These are phyloP conservation scores for Plasmodium vivax DNA, from an alignment of 169 alveolate species.

Conservation along the genomic window DNA sequence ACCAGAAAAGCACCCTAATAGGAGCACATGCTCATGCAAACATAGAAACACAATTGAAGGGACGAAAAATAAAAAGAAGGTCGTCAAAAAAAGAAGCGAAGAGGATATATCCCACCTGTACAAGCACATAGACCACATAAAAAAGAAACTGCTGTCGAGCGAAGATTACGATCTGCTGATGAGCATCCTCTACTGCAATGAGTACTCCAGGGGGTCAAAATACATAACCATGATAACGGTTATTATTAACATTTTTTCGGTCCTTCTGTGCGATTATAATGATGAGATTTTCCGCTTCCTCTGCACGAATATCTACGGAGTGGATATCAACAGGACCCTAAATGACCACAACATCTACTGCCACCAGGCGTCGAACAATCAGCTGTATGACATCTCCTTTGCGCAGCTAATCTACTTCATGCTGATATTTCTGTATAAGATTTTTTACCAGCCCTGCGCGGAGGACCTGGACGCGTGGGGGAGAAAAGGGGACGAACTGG, in stretches of 20 bases:
- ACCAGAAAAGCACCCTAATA: background rate
- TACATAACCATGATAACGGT: slow-evolving; percentile 56
- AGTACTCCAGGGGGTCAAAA: slow-evolving; percentile 43
- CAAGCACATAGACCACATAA: slow-evolving; percentile 21
- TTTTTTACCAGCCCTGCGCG: slow-evolving; percentile 36
- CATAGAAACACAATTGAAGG: background rate
- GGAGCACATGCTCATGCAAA: background rate
- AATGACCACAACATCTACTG: slow-evolving; percentile 24
- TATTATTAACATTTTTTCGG: slow-evolving; percentile 64
- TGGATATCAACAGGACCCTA: background rate
- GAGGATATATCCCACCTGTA: slow-evolving; percentile 9
- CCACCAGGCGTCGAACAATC: background rate
- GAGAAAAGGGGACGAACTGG: background rate
- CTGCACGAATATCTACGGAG: slow-evolving; percentile 45
- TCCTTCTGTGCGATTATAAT: slow-evolving; percentile 44
- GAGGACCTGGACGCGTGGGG: background rate
- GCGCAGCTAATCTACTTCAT: slow-evolving; percentile 69
- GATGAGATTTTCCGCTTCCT: slow-evolving; percentile 28
- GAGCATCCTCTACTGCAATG: slow-evolving; percentile 28
- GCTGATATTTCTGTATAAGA: slow-evolving; percentile 60
- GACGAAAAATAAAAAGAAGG: background rate
- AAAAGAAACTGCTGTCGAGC: background rate
- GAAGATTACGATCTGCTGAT: slow-evolving; percentile 35
- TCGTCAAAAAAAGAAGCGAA: background rate
- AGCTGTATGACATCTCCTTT: slow-evolving; percentile 65